phyloP scores from a whole-genome alignment of 495 filamentous ascomycete genomes.

The Astrocystis sublimbata region DNA sequence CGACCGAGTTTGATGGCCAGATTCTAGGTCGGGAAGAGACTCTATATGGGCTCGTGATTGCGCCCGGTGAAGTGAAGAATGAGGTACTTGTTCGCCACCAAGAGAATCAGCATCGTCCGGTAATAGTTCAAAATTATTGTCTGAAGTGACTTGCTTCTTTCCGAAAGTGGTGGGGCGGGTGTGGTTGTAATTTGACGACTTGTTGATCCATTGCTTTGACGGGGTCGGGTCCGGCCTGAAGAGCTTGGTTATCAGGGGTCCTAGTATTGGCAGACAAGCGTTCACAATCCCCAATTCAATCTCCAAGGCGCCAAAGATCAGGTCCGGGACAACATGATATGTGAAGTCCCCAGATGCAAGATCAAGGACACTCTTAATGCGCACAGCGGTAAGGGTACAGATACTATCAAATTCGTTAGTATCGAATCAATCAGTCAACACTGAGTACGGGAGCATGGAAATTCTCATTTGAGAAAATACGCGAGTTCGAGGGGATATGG shows the following conservation, averaged over 20 bases:
- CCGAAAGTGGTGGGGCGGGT: background rate
- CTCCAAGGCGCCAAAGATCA: background rate
- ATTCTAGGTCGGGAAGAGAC: background rate
- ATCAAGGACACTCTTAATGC: background rate
- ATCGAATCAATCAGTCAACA: no score
- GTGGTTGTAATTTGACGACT: background rate
- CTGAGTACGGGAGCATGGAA: no score
- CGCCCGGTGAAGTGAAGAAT: background rate
- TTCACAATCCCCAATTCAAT: background rate
- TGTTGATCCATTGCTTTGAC: background rate
- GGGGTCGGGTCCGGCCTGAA: background rate
- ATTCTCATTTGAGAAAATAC: no score
- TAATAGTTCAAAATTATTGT: background rate
- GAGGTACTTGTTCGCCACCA: background rate
- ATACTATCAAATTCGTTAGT: background rate
- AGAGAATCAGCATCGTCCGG: background rate
- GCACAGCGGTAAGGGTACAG: background rate
- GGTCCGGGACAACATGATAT: background rate
- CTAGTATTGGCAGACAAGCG: background rate
- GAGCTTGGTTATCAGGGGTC: background rate
- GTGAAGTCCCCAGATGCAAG: background rate
- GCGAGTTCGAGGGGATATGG: background rate
- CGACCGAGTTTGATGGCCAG: background rate
- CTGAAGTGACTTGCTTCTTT: background rate
- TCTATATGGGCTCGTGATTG: background rate